Conservation (phyloP, 73 alveolate genomes). For the Durusdinium trenchii region DNA sequence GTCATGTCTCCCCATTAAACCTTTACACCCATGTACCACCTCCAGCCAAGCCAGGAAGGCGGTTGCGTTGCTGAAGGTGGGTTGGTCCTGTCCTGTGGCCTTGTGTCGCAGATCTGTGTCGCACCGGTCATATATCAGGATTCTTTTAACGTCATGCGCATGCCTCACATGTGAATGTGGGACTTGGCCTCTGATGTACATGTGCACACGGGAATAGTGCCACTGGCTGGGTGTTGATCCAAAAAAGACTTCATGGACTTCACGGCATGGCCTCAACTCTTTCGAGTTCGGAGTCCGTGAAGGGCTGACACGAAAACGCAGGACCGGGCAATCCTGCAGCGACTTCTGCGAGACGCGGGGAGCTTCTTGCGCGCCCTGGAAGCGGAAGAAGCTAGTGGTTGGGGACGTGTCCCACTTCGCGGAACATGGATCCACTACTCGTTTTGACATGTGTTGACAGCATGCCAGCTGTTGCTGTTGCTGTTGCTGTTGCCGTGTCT, state of each 20-base stretch:
- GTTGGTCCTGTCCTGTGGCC: too few relatives aligned
- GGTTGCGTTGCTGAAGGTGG: too few relatives aligned
- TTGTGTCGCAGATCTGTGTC: background rate
- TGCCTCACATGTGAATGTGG: background rate
- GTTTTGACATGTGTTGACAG: too few relatives aligned
- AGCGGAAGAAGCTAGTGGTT: background rate
- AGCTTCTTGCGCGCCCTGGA: conserved; percentile 26
- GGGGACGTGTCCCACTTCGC: too few relatives aligned
- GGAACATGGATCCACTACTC: too few relatives aligned
- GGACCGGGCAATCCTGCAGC: conserved; percentile 81
- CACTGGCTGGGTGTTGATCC: background rate
- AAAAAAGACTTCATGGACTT: background rate
- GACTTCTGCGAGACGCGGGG: conserved; percentile 48
- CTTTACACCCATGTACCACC: too few relatives aligned
- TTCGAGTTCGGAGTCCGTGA: too few relatives aligned
- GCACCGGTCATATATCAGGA: background rate
- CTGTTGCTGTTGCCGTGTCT: too few relatives aligned
- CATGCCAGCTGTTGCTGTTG: too few relatives aligned
- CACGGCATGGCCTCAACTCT: too few relatives aligned
- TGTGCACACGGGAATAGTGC: background rate
- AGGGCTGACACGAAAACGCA: too few relatives aligned
- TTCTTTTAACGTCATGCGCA: background rate
- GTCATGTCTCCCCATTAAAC: background rate
- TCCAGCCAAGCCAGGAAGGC: background rate
- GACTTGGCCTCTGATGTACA: background rate